Percentiles rank a stretch among this genome's conserved stretches.
These are phyloP conservation scores for Nymphaea colorata DNA, from an alignment of 164 flowering plant genomes.

Conservation along the genomic window DNA sequence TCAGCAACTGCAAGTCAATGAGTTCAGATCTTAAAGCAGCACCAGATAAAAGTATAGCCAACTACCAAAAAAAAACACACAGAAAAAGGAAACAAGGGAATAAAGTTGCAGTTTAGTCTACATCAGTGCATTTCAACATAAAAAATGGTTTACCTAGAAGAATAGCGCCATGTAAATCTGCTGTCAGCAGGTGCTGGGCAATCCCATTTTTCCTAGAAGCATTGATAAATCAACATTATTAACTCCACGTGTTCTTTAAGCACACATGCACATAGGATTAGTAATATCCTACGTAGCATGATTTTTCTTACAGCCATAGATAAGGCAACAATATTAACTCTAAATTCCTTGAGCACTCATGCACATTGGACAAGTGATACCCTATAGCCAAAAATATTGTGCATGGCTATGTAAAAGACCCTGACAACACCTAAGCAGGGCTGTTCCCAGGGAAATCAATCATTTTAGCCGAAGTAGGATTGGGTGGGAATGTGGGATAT, in stretches of 20 bases:
- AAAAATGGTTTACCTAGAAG: slow-evolving; percentile 36
- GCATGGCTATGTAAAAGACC: no score
- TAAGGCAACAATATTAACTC: no score
- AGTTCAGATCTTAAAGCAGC: background rate
- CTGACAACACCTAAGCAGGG: no score
- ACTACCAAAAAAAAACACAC: background rate
- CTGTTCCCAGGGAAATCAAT: no score
- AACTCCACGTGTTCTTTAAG: background rate
- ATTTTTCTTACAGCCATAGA: no score
- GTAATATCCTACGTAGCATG: background rate
- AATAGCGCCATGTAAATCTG: slow-evolving; percentile 81
- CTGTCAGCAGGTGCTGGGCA: slow-evolving; percentile 49
- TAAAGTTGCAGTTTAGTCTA: background rate
- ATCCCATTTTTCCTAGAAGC: slow-evolving; percentile 50
- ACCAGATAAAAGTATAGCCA: no score
- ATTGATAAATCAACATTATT: background rate
- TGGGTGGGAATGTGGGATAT: no score
- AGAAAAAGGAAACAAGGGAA: background rate
- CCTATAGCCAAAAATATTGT: no score
- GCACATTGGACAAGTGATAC: no score
- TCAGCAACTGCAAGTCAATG: slow-evolving; percentile 48
- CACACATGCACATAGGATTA: slow-evolving; percentile 1
- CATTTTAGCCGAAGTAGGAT: no score
- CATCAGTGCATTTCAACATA: background rate
- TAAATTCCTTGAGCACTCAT: no score